Evolutionary conservation across 345 rosid genomes (phyloP).

Genomic region (Erucastrum elatum): DNA sequence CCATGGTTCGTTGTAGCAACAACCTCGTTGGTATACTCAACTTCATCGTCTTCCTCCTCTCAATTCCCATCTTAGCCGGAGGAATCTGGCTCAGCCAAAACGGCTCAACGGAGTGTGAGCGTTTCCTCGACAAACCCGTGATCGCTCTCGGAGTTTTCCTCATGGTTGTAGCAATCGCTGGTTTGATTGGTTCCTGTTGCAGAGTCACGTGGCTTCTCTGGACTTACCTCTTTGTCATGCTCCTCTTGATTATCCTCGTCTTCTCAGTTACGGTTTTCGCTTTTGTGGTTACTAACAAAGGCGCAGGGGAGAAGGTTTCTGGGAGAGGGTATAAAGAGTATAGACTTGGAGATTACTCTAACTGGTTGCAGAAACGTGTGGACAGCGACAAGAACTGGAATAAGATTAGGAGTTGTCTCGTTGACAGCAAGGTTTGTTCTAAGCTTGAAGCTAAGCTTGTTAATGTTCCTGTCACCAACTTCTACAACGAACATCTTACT

Average conservation of each 20-base stretch:
- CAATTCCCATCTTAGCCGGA: constrained; percentile 75
- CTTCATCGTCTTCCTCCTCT: constrained; percentile 68
- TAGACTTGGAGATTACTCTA: constrained; percentile 68
- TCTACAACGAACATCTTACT: constrained; percentile 47
- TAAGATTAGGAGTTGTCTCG: constrained; percentile 74
- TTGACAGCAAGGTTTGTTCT: constrained; percentile 62
- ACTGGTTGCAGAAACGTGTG: constrained; percentile 80
- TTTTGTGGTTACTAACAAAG: constrained; percentile 87
- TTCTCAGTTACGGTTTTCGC: constrained; percentile 78
- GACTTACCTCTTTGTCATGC: constrained; percentile 83
- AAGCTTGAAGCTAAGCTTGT: constrained; percentile 43
- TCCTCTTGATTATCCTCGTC: constrained; percentile 66
- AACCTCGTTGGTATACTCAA: constrained; percentile 78
- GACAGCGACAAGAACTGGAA: constrained; percentile 58
- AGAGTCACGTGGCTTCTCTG: constrained; percentile 86
- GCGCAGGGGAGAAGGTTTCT: constrained; percentile 64
- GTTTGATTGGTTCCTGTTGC: constrained; percentile 85
- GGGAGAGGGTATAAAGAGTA: constrained; percentile 83
- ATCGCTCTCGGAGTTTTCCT: constrained; percentile 78
- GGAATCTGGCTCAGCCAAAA: constrained; percentile 81
- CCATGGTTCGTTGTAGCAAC: constrained; percentile 67
- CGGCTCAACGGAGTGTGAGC: constrained; percentile 77
- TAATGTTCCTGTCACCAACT: constrained; percentile 7
- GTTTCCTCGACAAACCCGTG: constrained; percentile 75
- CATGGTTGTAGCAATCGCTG: constrained; percentile 77